phyloP scores from a whole-genome alignment of 352 stramenopile genomes.

The Pythium rhizo-oryzae region DNA sequence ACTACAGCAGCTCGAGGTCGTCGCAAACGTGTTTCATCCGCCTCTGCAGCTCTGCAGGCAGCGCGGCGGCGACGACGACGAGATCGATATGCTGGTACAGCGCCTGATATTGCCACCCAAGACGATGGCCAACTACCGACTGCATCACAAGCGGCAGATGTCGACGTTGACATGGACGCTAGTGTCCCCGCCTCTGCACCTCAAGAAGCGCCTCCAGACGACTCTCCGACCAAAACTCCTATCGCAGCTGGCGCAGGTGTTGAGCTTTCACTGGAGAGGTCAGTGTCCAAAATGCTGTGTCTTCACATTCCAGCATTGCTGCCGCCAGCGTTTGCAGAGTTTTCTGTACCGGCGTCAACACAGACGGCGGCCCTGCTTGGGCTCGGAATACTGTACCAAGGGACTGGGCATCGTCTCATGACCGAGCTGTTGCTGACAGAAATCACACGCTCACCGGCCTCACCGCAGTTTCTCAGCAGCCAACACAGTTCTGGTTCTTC shows the following conservation, averaged over 20 bases:
- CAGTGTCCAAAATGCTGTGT: constrained; percentile 98
- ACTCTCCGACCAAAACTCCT: constrained; percentile 31
- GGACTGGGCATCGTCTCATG: constrained; percentile 96
- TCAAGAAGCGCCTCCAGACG: constrained; percentile 7
- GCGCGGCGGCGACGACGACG: constrained; percentile 13
- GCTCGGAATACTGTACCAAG: constrained; percentile 96
- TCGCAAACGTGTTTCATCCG: constrained; percentile 36
- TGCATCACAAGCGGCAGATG: constrained; percentile 19
- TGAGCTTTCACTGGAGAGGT: constrained; percentile 78
- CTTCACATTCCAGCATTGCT: constrained; percentile 97
- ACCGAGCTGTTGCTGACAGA: constrained; percentile 97
- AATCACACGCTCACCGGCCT: constrained; percentile 90
- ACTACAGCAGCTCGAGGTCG: constrained; percentile 91
- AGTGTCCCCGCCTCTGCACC: constrained; percentile 16
- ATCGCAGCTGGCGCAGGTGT: constrained; percentile 43
- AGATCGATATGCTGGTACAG: constrained; percentile 5
- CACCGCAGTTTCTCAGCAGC: constrained; percentile 59
- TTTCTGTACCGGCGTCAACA: constrained; percentile 95
- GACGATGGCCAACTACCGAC: constrained; percentile 23
- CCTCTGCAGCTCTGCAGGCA: constrained; percentile 14
- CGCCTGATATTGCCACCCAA: constrained; percentile 20
- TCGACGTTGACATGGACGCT: constrained; percentile 20
- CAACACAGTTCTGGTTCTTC: constrained; percentile 31
- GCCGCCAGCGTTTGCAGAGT: constrained; percentile 93
- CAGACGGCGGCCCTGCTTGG: constrained; percentile 95